Conservation (phyloP, 257 asterid species). For the Phtheirospermum japonicum region DNA sequence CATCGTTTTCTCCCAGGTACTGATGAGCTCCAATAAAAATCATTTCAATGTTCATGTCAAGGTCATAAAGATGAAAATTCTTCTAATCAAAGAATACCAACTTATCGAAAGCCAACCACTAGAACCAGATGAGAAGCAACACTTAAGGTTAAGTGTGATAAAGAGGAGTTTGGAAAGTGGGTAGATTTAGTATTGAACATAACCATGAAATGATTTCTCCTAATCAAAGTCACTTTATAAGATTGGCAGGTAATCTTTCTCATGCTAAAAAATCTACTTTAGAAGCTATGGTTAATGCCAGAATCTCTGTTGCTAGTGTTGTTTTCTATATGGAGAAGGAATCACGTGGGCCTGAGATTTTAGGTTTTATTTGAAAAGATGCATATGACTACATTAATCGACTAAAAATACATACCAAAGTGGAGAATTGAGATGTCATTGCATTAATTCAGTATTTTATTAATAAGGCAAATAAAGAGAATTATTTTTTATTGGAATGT, state of each 20-base stretch:
- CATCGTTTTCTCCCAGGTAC: not conserved
- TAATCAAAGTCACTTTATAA: not conserved
- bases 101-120: not conserved
- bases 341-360: no score
- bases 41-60: no score
- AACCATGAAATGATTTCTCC: not conserved
- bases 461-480: not conserved
- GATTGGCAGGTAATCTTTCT: not conserved
- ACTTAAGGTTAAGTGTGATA: not conserved
- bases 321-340: no score
- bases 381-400: not conserved
- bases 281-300: no score
- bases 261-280: no score
- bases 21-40: not conserved
- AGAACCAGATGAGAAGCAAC: not conserved
- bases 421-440: not conserved
- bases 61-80: not conserved
- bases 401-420: not conserved
- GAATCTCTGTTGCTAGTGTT: no score
- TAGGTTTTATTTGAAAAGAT: no score
- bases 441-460: not conserved
- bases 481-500: not conserved
- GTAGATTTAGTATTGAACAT: not conserved
- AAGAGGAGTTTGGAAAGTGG: not conserved
- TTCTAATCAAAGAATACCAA: not conserved